These are phyloP conservation scores for Dactylellina leptospora DNA, from an alignment of 2,329 filamentous ascomycete species.

Conservation along the genomic window DNA sequence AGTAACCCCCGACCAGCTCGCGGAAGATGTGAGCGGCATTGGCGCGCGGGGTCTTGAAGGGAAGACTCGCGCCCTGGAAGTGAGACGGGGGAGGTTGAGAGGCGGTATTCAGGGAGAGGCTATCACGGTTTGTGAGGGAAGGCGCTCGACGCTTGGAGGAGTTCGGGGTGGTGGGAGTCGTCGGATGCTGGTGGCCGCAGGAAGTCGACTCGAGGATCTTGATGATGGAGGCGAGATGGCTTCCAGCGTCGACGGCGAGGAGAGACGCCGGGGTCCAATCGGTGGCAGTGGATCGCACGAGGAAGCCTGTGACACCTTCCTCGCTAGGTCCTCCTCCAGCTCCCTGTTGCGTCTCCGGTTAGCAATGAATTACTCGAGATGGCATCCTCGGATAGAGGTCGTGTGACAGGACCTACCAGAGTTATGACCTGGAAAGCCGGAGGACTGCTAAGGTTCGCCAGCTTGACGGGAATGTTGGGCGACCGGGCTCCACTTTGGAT, in stretches of 20 bases:
- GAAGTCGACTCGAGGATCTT: constrained; percentile 73
- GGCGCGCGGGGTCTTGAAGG: constrained; percentile 71
- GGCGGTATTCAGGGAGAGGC: constrained; percentile 13
- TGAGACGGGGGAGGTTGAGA: constrained; percentile 33
- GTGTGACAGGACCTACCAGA: constrained; percentile 44
- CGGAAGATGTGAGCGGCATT: constrained; percentile 84
- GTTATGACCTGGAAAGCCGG: constrained; percentile 53
- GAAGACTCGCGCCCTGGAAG: constrained; percentile 75
- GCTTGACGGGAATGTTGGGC: constrained; percentile 51
- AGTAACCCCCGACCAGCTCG: constrained; percentile 82
- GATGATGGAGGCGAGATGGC: constrained; percentile 85
- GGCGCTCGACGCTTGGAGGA: constrained; percentile 34
- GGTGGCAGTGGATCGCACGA: constrained; percentile 81
- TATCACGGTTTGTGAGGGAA: constrained; percentile 11
- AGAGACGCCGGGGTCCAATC: constrained; percentile 84
- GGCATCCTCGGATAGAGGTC: constrained; percentile 8
- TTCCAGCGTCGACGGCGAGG: constrained; percentile 91
- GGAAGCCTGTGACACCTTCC: constrained; percentile 85
- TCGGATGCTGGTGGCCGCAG: constrained; percentile 59
- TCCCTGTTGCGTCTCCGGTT: too few species aligned
- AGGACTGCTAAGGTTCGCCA: constrained; percentile 50
- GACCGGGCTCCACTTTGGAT: constrained; percentile 45
- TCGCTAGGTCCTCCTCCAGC: constrained; percentile 89
- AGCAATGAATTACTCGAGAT: too few species aligned
- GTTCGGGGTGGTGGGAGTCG: constrained; percentile 52